Evolutionary conservation across 73 alveolate genomes (phyloP).

Genomic region (Tetrahymena borealis): DNA sequence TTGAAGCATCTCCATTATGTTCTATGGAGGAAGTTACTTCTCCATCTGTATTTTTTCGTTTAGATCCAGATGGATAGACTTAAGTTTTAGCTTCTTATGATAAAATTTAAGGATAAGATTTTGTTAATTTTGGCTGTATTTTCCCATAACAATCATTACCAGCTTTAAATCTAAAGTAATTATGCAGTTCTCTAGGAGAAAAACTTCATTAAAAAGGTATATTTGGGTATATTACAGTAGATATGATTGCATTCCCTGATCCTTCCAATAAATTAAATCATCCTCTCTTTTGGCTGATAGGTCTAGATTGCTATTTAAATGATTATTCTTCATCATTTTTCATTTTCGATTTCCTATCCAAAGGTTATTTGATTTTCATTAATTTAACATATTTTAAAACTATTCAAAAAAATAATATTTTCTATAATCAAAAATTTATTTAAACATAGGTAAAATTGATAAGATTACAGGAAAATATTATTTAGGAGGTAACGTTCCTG

Average conservation of each 20-base stretch:
- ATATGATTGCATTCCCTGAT: conserved; percentile 73
- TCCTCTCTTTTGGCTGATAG: conserved; percentile 84
- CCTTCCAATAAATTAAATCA: conserved; percentile 58
- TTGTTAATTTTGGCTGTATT: conserved; percentile 83
- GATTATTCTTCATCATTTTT: conserved; percentile 60
- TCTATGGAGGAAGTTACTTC: conserved; percentile 64
- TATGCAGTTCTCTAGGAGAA: conserved; percentile 63
- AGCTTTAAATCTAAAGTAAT: conserved; percentile 60
- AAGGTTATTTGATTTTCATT: conserved; percentile 58
- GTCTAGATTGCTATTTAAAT: conserved; percentile 55
- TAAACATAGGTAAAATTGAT: conserved; percentile 80
- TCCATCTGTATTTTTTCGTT: conserved; percentile 79
- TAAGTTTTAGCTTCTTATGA: conserved; percentile 81
- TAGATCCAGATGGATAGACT: conserved; percentile 89
- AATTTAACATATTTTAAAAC: conserved; percentile 46
- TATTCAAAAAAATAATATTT: not conserved
- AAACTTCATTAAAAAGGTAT: conserved; percentile 56
- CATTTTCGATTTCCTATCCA: conserved; percentile 70
- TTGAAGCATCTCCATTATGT: conserved; percentile 92
- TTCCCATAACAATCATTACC: conserved; percentile 85
- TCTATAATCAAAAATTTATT: not conserved
- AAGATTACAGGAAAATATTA: conserved; percentile 64
- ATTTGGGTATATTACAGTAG: conserved; percentile 67
- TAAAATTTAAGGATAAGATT: conserved; percentile 76
- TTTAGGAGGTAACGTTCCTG: conserved; percentile 9